These are phyloP conservation scores for Candida anutae DNA, from an alignment of 1,139 yeast genomes.

Conservation along the genomic window DNA sequence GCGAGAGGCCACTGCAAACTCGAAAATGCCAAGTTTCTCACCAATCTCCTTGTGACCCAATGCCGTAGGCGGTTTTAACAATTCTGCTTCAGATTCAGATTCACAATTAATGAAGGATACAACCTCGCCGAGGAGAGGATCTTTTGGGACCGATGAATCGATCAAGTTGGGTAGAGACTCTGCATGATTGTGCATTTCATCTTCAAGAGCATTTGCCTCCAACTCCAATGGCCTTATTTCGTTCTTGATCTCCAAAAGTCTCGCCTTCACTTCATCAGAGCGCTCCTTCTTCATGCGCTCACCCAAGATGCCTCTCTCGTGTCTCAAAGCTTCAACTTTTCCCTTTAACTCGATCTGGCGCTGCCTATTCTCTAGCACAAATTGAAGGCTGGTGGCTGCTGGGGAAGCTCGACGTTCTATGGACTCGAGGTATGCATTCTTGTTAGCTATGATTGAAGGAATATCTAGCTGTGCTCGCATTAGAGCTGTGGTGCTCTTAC, in stretches of 20 bases:
- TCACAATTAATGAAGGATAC: slow-evolving; percentile 43
- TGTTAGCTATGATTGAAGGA: slow-evolving; percentile 33
- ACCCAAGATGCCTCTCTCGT: slow-evolving; percentile 22
- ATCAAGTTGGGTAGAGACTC: slow-evolving; percentile 65
- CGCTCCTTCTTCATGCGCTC: slow-evolving; percentile 12
- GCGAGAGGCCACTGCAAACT: slow-evolving; percentile 62
- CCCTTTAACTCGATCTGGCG: slow-evolving; percentile 14
- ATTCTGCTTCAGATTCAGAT: slow-evolving; percentile 17
- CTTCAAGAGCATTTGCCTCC: slow-evolving; percentile 17
- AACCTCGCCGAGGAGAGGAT: slow-evolving; percentile 32
- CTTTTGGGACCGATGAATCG: slow-evolving; percentile 40
- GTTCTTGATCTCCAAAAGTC: slow-evolving; percentile 28
- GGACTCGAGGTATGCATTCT: slow-evolving; percentile 35
- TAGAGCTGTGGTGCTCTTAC: slow-evolving; percentile 16
- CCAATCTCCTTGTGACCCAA: slow-evolving; percentile 65
- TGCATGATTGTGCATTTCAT: slow-evolving; percentile 26
- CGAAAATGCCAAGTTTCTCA: slow-evolving; percentile 52
- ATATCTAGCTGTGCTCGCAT: slow-evolving; percentile 43
- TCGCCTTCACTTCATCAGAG: slow-evolving; percentile 14
- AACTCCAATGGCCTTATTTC: slow-evolving; percentile 28
- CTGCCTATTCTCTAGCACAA: slow-evolving; percentile 19
- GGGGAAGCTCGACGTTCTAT: slow-evolving; percentile 35
- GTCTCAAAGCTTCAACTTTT: slow-evolving; percentile 20
- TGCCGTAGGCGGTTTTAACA: slow-evolving; percentile 12
- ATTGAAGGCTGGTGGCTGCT: slow-evolving; percentile 21